Percentiles rank a stretch among this genome's conserved stretches.
Conservation (phyloP, 306 rosid species). For the Cicer cuneatum region DNA sequence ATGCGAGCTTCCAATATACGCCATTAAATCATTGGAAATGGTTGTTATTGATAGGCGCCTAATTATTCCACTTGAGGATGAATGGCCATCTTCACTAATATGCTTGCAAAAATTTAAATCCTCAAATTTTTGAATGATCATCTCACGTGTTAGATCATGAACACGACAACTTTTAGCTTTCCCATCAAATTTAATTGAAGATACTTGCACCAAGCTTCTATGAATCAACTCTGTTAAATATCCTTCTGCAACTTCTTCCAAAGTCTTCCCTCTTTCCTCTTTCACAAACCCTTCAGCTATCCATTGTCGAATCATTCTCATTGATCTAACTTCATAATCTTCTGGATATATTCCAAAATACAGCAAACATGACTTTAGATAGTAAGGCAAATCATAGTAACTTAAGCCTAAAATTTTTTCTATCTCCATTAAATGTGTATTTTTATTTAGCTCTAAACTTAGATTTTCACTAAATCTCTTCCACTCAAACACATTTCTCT, state of each 20-base stretch:
- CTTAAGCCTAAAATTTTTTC: neutral
- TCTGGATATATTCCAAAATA: constrained; percentile 34
- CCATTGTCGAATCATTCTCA: neutral
- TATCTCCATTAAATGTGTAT: neutral
- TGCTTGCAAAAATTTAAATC: neutral
- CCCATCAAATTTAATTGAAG: neutral
- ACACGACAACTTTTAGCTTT: neutral
- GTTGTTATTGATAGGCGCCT: neutral
- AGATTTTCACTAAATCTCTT: neutral
- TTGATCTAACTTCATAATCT: neutral
- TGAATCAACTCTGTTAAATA: neutral
- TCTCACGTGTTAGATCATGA: neutral
- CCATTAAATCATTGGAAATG: neutral
- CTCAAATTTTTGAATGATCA: constrained; percentile 3
- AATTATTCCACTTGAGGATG: neutral
- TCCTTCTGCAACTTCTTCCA: constrained; percentile 23
- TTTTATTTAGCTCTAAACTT: neutral
- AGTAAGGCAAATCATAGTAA: neutral
- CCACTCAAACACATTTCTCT: neutral
- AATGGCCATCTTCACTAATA: neutral
- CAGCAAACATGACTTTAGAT: constrained; percentile 12
- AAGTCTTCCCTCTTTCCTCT: neutral
- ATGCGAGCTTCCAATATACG: neutral
- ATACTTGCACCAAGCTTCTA: constrained; percentile 24
- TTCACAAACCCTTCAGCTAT: constrained; percentile 43